Percentiles rank a stretch among this genome's conserved stretches.
These are phyloP conservation scores for Magnusiomyces clavatus DNA, from an alignment of 1,139 yeast species.

Conservation along the genomic window DNA sequence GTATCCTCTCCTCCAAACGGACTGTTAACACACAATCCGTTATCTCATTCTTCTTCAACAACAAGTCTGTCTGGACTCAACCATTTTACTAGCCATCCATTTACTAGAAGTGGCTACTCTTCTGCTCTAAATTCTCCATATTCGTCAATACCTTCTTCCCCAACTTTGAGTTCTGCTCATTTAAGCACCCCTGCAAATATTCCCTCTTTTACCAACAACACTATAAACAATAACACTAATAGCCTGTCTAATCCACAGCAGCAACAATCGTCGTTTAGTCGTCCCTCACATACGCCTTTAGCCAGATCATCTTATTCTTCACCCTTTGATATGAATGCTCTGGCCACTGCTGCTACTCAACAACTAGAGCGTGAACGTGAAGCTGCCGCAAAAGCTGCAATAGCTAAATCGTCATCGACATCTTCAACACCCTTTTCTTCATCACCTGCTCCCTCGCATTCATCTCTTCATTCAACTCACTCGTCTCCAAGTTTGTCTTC, in stretches of 20 bases:
- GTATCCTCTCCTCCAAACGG: slow-evolving; percentile 1
- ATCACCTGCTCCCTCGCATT: slow-evolving; percentile 16
- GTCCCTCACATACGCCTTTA: slow-evolving; percentile 22
- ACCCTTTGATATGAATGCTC: slow-evolving; percentile 60
- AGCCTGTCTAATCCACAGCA: background rate
- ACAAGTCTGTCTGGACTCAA: slow-evolving; percentile 2
- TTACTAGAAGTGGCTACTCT: slow-evolving; percentile 15
- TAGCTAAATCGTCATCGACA: slow-evolving; percentile 4
- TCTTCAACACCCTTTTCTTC: slow-evolving; percentile 11
- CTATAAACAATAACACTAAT: background rate
- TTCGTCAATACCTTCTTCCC: slow-evolving; percentile 19
- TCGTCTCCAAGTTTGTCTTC: slow-evolving; percentile 61
- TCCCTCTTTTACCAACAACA: background rate
- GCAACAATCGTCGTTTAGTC: background rate
- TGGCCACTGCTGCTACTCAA: slow-evolving; percentile 78
- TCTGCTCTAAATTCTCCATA: slow-evolving; percentile 17
- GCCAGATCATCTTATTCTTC: slow-evolving; percentile 16
- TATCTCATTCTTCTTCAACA: slow-evolving; percentile 1
- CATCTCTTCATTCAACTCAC: slow-evolving; percentile 44
- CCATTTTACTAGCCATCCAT: slow-evolving; percentile 4
- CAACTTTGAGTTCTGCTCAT: slow-evolving; percentile 13
- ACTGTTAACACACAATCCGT: background rate
- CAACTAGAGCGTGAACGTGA: slow-evolving; percentile 49
- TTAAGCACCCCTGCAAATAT: background rate
- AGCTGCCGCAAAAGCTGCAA: background rate